A percentile compares a stretch with the other conserved stretches of the same genome.
phyloP scores from a whole-genome alignment of 1,284 basidiomycete genomes.

The Porodaedalea pini region DNA sequence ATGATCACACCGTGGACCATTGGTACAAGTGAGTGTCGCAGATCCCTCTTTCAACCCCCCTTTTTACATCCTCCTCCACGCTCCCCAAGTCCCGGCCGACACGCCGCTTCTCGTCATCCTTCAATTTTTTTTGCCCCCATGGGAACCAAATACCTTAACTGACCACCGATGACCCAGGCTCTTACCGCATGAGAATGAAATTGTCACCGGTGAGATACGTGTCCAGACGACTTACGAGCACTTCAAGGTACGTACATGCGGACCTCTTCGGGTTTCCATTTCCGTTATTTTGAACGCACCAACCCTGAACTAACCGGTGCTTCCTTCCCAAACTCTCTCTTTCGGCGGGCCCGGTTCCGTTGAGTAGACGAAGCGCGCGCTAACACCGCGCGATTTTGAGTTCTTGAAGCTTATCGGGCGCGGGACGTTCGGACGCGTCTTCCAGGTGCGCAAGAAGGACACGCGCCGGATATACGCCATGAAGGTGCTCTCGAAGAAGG shows the following conservation, averaged over 20 bases:
- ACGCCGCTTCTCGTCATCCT: background rate
- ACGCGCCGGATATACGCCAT: conserved; percentile 99
- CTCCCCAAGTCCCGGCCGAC: conserved; percentile 8
- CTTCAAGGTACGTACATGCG: conserved; percentile 61
- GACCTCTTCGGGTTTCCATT: background rate
- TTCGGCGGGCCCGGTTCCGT: background rate
- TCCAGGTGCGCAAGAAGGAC: conserved; percentile 97
- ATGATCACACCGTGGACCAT: conserved; percentile 94
- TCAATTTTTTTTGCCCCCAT: conserved; percentile 9
- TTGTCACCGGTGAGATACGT: conserved; percentile 89
- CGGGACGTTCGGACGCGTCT: conserved; percentile 98
- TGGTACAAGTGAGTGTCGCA: conserved; percentile 80
- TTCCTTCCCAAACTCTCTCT: background rate
- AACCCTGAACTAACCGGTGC: conserved; percentile 7
- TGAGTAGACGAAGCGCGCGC: conserved; percentile 69
- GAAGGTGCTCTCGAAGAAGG: conserved; percentile 98
- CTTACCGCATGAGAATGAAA: conserved; percentile 73
- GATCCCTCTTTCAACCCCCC: background rate
- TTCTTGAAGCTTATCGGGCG: conserved; percentile 98
- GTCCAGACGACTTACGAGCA: conserved; percentile 94
- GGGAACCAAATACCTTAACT: conserved; percentile 21
- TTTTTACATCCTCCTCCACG: conserved; percentile 15
- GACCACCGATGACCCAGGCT: conserved; percentile 47
- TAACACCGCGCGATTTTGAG: conserved; percentile 93
- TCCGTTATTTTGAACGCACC: background rate